Conservation (phyloP, 2,329 filamentous ascomycete genomes). For the Fusarium goolgardi region DNA sequence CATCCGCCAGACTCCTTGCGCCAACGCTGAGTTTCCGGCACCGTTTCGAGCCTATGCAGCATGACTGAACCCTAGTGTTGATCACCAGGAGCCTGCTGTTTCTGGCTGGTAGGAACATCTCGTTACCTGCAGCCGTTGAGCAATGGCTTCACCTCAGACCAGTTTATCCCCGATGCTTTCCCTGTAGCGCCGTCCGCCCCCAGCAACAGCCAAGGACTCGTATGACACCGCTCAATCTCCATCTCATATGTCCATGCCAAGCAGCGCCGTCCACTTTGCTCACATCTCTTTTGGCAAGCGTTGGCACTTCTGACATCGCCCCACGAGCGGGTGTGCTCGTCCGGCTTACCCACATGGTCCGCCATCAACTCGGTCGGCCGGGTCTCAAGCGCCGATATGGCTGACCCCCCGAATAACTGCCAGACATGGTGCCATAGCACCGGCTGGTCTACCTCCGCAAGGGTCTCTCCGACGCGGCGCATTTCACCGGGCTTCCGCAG, state of each 20-base stretch:
- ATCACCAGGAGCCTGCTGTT: slow-evolving; percentile 5
- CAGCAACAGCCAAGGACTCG: slow-evolving; percentile 63
- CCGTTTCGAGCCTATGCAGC: slow-evolving; percentile 19
- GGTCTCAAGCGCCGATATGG: slow-evolving; percentile 53
- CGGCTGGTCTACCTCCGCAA: slow-evolving; percentile 54
- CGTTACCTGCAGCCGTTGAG: slow-evolving; percentile 42
- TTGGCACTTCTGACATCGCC: slow-evolving; percentile 54
- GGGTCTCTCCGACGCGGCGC: slow-evolving; percentile 57
- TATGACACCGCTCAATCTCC: slow-evolving; percentile 55
- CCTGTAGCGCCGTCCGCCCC: slow-evolving; percentile 49
- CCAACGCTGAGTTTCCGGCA: slow-evolving; percentile 22
- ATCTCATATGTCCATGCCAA: slow-evolving; percentile 65
- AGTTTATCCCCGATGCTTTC: slow-evolving; percentile 51
- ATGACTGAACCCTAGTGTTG: slow-evolving; percentile 4
- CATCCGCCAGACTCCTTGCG: slow-evolving; percentile 14
- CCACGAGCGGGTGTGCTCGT: slow-evolving; percentile 56
- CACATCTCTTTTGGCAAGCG: slow-evolving; percentile 59
- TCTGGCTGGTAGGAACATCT: slow-evolving; percentile 8
- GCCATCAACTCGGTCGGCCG: slow-evolving; percentile 53
- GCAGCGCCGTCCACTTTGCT: slow-evolving; percentile 54
- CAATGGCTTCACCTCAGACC: slow-evolving; percentile 46
- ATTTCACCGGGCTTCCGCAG: slow-evolving; percentile 60
- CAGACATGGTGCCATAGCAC: slow-evolving; percentile 65
- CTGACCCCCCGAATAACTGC: slow-evolving; percentile 59
- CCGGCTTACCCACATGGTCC: slow-evolving; percentile 64